Evolutionary conservation across 805 yeast genomes (phyloP), one percentile per base, ranked within the genome.

Genomic region (Hanseniaspora vineae): DNA sequence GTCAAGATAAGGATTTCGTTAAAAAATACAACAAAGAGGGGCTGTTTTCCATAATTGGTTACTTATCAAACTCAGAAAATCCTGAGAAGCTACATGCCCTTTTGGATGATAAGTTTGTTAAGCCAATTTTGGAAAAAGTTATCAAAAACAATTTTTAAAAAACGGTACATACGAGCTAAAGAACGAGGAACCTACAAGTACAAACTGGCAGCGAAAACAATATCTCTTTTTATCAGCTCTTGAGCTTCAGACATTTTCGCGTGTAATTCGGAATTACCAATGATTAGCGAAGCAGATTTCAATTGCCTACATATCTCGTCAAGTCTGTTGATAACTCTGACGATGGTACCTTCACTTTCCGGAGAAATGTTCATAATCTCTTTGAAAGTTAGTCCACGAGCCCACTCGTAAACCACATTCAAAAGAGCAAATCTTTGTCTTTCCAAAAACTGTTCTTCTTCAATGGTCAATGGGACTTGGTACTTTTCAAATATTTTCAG

Each of bases 341-440:
- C 98, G 59, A 92, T 92, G 0, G 96, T 85, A 40, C 99, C 99
- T 66, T 92, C 98, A 35, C 87, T 89, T 57, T 89, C 95, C 17
- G 79, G 80, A 49, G 96, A 85, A 53, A 87, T 73, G 50, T 78
- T 81, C 82, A 89, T 92, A 53, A 92, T 90, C 49, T 87, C 94
- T 53, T 83, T 82, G 69, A 92, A 92, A 0, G 94, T 75, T 72
- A 81, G 74, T 2, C 98, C 99, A 54, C 94, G 73, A 1, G 97
- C 96, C 99, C 99, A 92, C 66, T 92, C 97, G 62, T 90, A 92
- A 4, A 90, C 96, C 12, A 87, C 96, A 61, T 88, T 90, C 65
- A 87, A 84, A 58, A 92, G 71, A 0, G 90, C 95, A 65, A 92
- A 92, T 54, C 97, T 71, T 56, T 86, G 81, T 53, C 81, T 75